These are phyloP conservation scores for Candolleomyces aberdarensis DNA, from an alignment of 768 basidiomycete species.

Conservation along the genomic window DNA sequence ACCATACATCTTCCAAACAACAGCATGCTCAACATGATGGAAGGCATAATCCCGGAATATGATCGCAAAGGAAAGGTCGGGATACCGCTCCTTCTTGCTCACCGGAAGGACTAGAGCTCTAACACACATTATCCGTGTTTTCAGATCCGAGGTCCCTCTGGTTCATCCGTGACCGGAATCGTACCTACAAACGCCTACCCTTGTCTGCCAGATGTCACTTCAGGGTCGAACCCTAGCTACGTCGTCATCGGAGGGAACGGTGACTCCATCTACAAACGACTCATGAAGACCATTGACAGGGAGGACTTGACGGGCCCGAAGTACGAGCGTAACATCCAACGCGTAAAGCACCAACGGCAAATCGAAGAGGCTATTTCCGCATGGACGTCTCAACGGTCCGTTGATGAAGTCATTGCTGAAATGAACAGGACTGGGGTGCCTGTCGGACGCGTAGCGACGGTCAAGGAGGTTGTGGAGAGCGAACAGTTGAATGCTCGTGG, in stretches of 20 bases:
- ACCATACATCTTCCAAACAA: background rate
- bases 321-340: conserved; percentile 57
- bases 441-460: conserved; percentile 59
- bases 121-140: background rate
- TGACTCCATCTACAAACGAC: conserved; percentile 63
- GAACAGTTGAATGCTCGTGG: conserved; percentile 56
- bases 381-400: conserved; percentile 52
- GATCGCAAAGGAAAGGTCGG: conserved; percentile 65
- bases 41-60: conserved; percentile 73
- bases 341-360: conserved; percentile 58
- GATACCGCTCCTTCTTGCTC: background rate
- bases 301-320: conserved; percentile 54
- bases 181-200: conserved; percentile 76
- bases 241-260: conserved; percentile 74
- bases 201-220: conserved; percentile 44
- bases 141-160: conserved; percentile 68
- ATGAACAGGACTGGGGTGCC: conserved; percentile 57
- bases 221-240: conserved; percentile 41
- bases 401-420: conserved; percentile 49
- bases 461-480: conserved; percentile 58
- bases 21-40: conserved; percentile 77
- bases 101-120: background rate
- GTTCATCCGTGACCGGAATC: conserved; percentile 72
- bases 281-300: conserved; percentile 61
- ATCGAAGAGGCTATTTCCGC: conserved; percentile 61